Evolutionary conservation across 441 rosid genomes (phyloP), one percentile per base, ranked within the genome.

Genomic region (Capsella rubella): DNA sequence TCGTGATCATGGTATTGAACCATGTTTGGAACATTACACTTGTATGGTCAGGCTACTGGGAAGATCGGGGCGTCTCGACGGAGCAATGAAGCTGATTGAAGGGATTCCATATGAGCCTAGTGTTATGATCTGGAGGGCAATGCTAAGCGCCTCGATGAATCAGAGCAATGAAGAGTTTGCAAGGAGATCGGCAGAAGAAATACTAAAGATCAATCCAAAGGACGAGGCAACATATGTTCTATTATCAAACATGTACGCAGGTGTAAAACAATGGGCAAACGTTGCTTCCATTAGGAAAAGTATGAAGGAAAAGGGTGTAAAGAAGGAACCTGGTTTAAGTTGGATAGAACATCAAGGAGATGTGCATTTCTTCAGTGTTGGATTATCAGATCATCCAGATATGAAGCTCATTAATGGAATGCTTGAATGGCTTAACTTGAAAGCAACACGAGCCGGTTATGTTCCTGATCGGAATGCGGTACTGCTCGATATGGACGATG

Each of bases 41-140:
- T 89, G 93, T 79, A 87, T 93, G 91, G 86, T 91, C 75, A 86
- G 88, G 87, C 92, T 95, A 53, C 80, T 87, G 29, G 98, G 97
- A 57, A 87, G 89, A 84, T 84, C 85, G 34, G 97, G 95, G 31
- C 84, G 74, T 83, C 90, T 95, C 35, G 84, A 87, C 64, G 78
- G 80, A 79, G 97, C 93, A 42, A 53, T 79, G 67, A 82, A 86
- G 72, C 72, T 93, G 84, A 90, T 93, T 13, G 82, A 81, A 73
- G 84, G 79, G 71, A 93, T 93, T 56, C 91, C 91, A 60, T 81
- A 63, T 47, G 79, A 85, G 79, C 97, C 89, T 47, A 84, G 88
- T 82, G 79, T 87, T 46, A 91, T 79, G 86, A 80, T 84, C 52
- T 91, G 98, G 97, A 85, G 94, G 34, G 92, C 98, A 29, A 83